Evolutionary conservation across 2,329 filamentous ascomycete species (phyloP).

Genomic region (Aspergillus costaricaensis): DNA sequence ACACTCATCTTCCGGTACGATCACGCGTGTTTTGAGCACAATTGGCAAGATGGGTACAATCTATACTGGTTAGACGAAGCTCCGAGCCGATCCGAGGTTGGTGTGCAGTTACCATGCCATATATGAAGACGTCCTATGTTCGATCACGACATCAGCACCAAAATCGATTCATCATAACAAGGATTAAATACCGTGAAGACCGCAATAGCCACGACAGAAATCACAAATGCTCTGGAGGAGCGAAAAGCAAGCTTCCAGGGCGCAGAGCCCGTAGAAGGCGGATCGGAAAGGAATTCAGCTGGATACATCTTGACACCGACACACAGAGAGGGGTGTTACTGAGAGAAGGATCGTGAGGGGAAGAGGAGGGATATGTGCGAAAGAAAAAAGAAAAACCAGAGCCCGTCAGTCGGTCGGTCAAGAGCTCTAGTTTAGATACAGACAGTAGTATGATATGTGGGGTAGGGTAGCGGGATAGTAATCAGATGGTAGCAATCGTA

Average conservation of each 20-base stretch:
- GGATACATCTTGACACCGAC: not conserved
- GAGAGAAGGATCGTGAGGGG: too few species aligned
- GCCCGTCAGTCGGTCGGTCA: too few species aligned
- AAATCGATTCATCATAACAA: too few species aligned
- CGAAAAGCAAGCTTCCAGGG: slow-evolving; percentile 34
- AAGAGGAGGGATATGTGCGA: too few species aligned
- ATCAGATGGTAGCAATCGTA: too few species aligned
- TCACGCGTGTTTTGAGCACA: slow-evolving; percentile 48
- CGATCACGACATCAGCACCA: slow-evolving; percentile 6
- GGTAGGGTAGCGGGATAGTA: not conserved
- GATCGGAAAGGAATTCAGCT: not conserved
- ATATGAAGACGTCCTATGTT: slow-evolving; percentile 44
- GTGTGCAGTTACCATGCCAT: slow-evolving; percentile 35
- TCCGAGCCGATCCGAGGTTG: not conserved
- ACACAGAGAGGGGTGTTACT: too few species aligned
- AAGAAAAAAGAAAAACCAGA: not conserved
- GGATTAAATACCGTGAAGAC: slow-evolving; percentile 40
- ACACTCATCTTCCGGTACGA: slow-evolving; percentile 43
- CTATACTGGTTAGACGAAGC: slow-evolving; percentile 15
- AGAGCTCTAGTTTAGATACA: too few species aligned
- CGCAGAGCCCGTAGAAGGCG: not conserved
- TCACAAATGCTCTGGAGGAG: slow-evolving; percentile 44
- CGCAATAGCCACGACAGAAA: slow-evolving; percentile 42
- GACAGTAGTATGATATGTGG: not conserved
- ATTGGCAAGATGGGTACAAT: slow-evolving; percentile 73